Conservation (phyloP, 2,329 filamentous ascomycete genomes). For the Berkeleyomyces rouxiae region DNA sequence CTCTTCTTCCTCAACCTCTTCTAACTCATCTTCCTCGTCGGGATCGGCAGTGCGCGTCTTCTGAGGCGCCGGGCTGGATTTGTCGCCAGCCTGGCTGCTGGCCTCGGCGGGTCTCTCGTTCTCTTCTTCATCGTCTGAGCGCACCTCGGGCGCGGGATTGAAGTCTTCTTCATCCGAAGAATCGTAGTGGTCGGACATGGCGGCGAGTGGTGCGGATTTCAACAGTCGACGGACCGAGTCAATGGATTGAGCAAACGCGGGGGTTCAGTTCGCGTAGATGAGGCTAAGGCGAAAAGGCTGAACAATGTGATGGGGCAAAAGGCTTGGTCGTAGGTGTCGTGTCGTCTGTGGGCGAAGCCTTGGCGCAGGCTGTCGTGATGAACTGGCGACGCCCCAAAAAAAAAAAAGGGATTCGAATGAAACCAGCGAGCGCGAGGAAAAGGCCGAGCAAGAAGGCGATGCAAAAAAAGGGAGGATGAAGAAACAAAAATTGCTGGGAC, state of each 20-base stretch:
- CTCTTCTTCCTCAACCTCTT: conserved; percentile 16
- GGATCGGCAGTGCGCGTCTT: conserved; percentile 3
- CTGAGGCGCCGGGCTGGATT: conserved; percentile 6
- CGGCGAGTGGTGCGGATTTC: not conserved
- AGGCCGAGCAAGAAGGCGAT: not conserved
- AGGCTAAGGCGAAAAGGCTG: not conserved
- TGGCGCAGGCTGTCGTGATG: not conserved
- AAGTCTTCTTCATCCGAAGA: conserved; percentile 74
- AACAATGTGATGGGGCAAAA: not conserved
- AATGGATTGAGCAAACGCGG: not conserved
- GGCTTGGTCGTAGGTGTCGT: not conserved
- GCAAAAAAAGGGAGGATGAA: not conserved
- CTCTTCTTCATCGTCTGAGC: conserved; percentile 52
- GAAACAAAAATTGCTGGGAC: not conserved
- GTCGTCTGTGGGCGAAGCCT: not conserved
- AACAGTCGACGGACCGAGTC: not conserved
- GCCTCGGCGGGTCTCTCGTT: conserved; percentile 21
- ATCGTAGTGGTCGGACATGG: conserved; percentile 20
- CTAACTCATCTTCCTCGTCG: conserved; percentile 11
- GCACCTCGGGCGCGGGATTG: conserved; percentile 60
- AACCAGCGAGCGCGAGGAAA: not conserved
- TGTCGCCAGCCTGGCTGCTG: conserved; percentile 15
- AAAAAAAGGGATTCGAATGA: not conserved
- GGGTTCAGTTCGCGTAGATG: not conserved
- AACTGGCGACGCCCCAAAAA: not conserved